A percentile compares a stretch with the other conserved stretches of the same genome.
These are phyloP conservation scores for Tilletia walkeri DNA, from an alignment of 1,284 basidiomycete genomes.

Conservation along the genomic window DNA sequence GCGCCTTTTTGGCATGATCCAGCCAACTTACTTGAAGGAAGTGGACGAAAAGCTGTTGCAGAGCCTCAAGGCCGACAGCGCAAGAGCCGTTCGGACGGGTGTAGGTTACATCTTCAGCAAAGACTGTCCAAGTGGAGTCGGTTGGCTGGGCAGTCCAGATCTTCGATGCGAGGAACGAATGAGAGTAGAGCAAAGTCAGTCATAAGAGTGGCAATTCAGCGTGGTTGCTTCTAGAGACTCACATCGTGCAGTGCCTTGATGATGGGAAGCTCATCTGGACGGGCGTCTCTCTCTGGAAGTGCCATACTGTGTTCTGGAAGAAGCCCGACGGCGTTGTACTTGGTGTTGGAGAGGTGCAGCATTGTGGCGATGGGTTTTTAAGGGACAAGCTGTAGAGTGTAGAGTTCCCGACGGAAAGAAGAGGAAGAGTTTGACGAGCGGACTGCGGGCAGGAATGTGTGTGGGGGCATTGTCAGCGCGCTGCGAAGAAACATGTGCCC, in stretches of 20 bases:
- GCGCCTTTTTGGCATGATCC: no score
- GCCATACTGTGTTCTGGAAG: slow-evolving; percentile 51
- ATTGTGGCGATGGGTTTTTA: slow-evolving; percentile 21
- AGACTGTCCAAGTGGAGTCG: slow-evolving; percentile 9
- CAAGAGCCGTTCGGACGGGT: slow-evolving; percentile 9
- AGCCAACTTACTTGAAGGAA: slow-evolving; percentile 8
- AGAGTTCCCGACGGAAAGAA: background rate
- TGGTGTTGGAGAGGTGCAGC: slow-evolving; percentile 43
- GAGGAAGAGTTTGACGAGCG: background rate
- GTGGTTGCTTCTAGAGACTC: slow-evolving; percentile 12
- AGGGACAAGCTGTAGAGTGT: background rate
- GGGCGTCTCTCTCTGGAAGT: slow-evolving; percentile 45
- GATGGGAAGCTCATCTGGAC: slow-evolving; percentile 41
- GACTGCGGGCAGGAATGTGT: no score
- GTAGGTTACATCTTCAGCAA: slow-evolving; percentile 13
- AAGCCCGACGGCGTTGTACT: slow-evolving; percentile 54
- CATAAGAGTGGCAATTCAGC: no score
- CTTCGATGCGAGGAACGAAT: background rate
- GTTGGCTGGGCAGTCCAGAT: slow-evolving; percentile 15
- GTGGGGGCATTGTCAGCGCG: no score
- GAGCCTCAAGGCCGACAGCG: background rate
- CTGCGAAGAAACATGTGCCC: no score
- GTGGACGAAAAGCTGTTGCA: background rate
- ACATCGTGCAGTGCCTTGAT: slow-evolving; percentile 39
- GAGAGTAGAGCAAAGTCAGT: background rate